Base-by-base conservation (phyloP, 2,329 filamentous ascomycete genomes). In the Ophiosphaerella herpotricha region DNA sequence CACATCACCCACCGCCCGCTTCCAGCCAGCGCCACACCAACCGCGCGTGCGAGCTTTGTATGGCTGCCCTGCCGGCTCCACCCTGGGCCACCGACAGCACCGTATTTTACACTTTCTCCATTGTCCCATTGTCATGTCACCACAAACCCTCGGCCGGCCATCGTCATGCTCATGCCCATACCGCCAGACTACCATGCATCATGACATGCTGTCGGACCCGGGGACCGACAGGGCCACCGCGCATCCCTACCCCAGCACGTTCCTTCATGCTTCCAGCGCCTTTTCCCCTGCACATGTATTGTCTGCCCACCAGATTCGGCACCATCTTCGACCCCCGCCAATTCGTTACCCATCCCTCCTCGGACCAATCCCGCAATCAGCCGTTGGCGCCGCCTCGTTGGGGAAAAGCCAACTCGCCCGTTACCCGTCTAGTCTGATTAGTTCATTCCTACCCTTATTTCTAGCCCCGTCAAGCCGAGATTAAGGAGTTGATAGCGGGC, bases 401-500 rank as follows among this genome's bases (percentile, higher is more conserved):
- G 58, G 44, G 45, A 54, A 50, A 58, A 57, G 50, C 52, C 56
- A 58, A 55, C 61, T 60, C 52, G 58, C 61, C 64, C 54, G 58
- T 52, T 55, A 54, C 45, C 56, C 51, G 59, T 59, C 61, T 68
- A 52, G 58, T 61, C 57, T 50, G 57, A 54, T 50, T 38, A 48
- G 44, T 57, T 61, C 54, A 54, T 49, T 50, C 48, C 52, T 49
- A 48, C 47, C 56, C 43, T 56, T 50, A 52, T 50, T 60, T 50
- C 55, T 61, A 47, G 43, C 50, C 39, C 51, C 54, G 50, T 55
- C 54, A 61, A 66, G 58, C 70, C 70, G 70, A 73, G 59, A 73
- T 73, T 71, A 72, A 71, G 65, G 69, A 71, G 63, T 51, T 52
- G 50, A 48, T 60, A 66, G 62, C 65, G 61, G 57, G 51, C 64